Evolutionary conservation across 208 protist genomes (phyloP), one percentile per base, ranked within the genome.

Genomic region (Strigomonas culicis): DNA sequence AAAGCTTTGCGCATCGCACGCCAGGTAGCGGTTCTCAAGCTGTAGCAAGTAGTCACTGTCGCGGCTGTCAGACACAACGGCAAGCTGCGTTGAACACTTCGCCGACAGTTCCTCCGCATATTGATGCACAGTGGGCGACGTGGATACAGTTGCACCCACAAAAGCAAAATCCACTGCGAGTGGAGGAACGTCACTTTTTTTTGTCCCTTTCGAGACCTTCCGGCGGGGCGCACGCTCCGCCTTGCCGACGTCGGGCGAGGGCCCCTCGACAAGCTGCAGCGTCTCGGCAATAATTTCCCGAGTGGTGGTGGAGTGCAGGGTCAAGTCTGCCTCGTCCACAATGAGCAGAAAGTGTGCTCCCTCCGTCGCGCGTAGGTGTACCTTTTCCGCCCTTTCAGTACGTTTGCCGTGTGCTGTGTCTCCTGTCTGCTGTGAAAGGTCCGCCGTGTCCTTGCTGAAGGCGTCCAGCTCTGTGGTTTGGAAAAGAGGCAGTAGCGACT

Each of bases 321-420:
- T 65, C 27, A 95, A 46, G 55, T 97, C 92, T 10, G 88, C 89
- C 72, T 97, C 92, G 64, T 97, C 92, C 13, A 95, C 74, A 24
- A 95, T 80, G 17, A 97, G 58, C 1, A 83, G 34, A 57, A 97
- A 95, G 27, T 74, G 84, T 19, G 19, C 30, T n/a, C 51, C 44
- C 4, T 19, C 1, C 22, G 68, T 60, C 15, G 73, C 70, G 60
- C 6, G 3, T 46, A 31, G 10, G 22, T 50, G 30, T 3, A 10
- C 22, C 6, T 2, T 6, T 3, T 7, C 27, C 34, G 2, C 47
- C 11, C 17, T 13, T 51, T 8, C 17, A 36, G 47, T 59, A 8
- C 44, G 0, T 19, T 59, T 17, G 36, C 55, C 19, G 22, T n/a
- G 4, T 15, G 46, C 2, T 50, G 30, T 30, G 19, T 19, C 34